Conservation (phyloP, 805 yeast genomes). For the Candida krabiensis region DNA sequence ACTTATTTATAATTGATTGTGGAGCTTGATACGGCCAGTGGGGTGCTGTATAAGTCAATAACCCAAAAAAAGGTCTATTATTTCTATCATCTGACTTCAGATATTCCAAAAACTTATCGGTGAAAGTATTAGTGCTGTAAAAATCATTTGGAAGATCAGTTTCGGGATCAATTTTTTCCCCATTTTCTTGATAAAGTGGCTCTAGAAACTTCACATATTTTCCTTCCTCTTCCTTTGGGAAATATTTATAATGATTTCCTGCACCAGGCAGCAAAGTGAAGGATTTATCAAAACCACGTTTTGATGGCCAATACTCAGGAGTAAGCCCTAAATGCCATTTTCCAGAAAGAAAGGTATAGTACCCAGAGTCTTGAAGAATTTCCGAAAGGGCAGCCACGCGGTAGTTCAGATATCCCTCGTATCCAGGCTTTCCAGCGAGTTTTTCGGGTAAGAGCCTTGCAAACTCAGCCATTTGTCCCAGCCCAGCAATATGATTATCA, state of each 20-base stretch:
- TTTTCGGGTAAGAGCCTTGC: slow-evolving; percentile 36
- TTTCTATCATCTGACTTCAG: slow-evolving; percentile 30
- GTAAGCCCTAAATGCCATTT: slow-evolving; percentile 61
- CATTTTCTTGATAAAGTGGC: slow-evolving; percentile 42
- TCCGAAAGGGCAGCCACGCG: slow-evolving; percentile 56
- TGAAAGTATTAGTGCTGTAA: slow-evolving; percentile 45
- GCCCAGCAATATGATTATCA: slow-evolving; percentile 60
- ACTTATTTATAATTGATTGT: slow-evolving; percentile 43
- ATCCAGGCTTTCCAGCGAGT: slow-evolving; percentile 49
- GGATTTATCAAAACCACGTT: slow-evolving; percentile 50
- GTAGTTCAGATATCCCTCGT: slow-evolving; percentile 54
- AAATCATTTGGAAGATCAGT: slow-evolving; percentile 43
- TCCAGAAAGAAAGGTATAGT: slow-evolving; percentile 53
- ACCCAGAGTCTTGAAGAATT: slow-evolving; percentile 46
- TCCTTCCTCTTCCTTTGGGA: slow-evolving; percentile 35
- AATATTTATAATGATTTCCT: slow-evolving; percentile 54
- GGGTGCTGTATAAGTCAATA: slow-evolving; percentile 61
- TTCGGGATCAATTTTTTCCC: slow-evolving; percentile 35
- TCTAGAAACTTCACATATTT: slow-evolving; percentile 34
- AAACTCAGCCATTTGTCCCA: slow-evolving; percentile 58
- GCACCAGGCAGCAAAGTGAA: slow-evolving; percentile 56
- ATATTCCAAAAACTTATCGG: slow-evolving; percentile 42
- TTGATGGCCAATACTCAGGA: slow-evolving; percentile 47
- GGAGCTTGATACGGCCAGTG: slow-evolving; percentile 72
- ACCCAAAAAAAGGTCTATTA: slow-evolving; percentile 54